Evolutionary conservation across 75 land plant species (phyloP), one percentile per base, ranked within the genome.

Genomic region (Azolla pinnata): DNA sequence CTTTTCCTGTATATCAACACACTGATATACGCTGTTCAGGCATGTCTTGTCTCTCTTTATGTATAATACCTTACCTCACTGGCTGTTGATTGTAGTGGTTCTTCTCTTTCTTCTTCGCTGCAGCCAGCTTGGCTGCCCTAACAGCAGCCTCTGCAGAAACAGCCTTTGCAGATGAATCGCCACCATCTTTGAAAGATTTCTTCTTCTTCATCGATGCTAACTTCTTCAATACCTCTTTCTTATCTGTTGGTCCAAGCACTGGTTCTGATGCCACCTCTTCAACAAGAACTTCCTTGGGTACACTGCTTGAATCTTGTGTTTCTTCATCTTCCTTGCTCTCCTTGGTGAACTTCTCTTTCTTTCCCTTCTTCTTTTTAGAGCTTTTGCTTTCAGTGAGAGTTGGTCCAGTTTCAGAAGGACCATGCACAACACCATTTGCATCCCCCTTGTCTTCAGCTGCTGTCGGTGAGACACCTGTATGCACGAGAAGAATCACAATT

Each of bases 31-130:
- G n/a, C n/a, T n/a, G n/a, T n/a, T n/a, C n/a, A n/a, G n/a, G n/a
- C n/a, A n/a, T n/a, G n/a, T n/a, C n/a, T n/a, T n/a, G n/a, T n/a
- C n/a, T n/a, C n/a, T n/a, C n/a, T n/a, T n/a, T n/a, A n/a, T n/a
- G n/a, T n/a, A n/a, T n/a, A n/a, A n/a, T n/a, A n/a, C n/a, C 24
- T 63, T 53, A 65, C 45, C 64, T 31, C 12, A 61, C 65, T n/a
- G 68, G 68, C 28, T 66, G 68, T 26, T 66, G 68, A 58, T 66
- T 66, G 63, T 66, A 66, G 19, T 66, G 67, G 9, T 34, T 54
- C 27, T 54, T 65, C 1, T 66, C 68, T 57, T 58, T 58, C 49
- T 66, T 66, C 62, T 66, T 66, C 20, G 68, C 64, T 19, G 68
- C 68, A 20, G 68, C 54, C 8, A 44, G 68, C 42, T 66, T 66